Evolutionary conservation across 257 asterid species (phyloP).

Genomic region (Forsythia suspensa): DNA sequence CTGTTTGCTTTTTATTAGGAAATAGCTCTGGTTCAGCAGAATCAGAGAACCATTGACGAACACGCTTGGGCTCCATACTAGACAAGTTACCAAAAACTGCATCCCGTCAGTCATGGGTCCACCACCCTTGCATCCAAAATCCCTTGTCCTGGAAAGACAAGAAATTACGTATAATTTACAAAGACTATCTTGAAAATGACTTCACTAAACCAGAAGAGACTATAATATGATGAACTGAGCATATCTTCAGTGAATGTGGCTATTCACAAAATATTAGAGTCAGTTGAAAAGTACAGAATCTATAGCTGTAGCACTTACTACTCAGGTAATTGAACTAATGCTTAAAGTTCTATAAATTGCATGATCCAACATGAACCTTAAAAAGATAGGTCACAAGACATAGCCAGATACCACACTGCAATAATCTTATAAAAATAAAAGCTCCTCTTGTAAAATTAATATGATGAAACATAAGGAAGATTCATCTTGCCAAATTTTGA

Average conservation of each 20-base stretch:
- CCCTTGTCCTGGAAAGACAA: slow-evolving; percentile 65
- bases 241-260: background rate
- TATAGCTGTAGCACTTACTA: background rate
- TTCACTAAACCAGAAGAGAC: background rate
- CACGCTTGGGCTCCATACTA: slow-evolving; percentile 62
- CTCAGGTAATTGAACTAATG: background rate
- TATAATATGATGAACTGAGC: slow-evolving; percentile 5
- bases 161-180: background rate
- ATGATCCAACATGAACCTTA: slow-evolving; percentile 2
- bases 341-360: background rate
- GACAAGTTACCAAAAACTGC: slow-evolving; percentile 61
- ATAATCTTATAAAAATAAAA: background rate
- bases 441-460: background rate
- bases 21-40: slow-evolving; percentile 61
- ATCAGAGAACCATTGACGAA: slow-evolving; percentile 63
- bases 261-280: background rate
- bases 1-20: slow-evolving; percentile 68
- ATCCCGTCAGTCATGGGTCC: slow-evolving; percentile 57
- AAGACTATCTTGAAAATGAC: slow-evolving; percentile 1
- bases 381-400: background rate
- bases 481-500: background rate
- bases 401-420: slow-evolving; percentile 2
- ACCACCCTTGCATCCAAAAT: slow-evolving; percentile 74
- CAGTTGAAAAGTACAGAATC: background rate
- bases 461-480: background rate